Evolutionary conservation across 2,329 filamentous ascomycete species (phyloP), one percentile per base, ranked within the genome.

Genomic region (Cordyceps fumosorosea): DNA sequence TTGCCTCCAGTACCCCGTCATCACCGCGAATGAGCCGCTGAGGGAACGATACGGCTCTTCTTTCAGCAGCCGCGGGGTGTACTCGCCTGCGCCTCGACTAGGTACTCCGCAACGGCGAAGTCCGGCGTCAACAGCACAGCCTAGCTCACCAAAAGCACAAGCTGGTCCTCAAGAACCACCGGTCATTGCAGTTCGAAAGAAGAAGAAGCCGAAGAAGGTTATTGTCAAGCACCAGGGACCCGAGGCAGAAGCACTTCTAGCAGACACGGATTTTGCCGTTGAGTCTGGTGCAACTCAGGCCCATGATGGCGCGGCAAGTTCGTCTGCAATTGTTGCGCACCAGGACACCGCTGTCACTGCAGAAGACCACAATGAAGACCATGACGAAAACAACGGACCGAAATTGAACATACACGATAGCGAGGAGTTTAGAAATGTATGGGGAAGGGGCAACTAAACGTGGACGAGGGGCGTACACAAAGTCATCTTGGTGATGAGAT

Each of bases 1-100:
- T 57, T n/a, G 20, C 63, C 29, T 20, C 16, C 56, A 95, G 90
- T 98, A 98, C 74, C 93, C 93, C 26, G 93, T 98, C 32, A 93
- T 98, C 67, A 93, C 93, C 40, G 93, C 82, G 50, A 84, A 80
- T 72, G 84, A 91, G 66, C 89, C 91, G 18, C 81, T 88, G 34
- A 82, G 86, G 62, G 88, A 93, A 63, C 82, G 88, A 65, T 89
- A 87, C 62, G 65, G 68, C 61, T 76, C 76, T 16, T 74, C 73
- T 12, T 67, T 70, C 26, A 70, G 67, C 34, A 70, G 68, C 52
- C 69, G 69, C 56, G 69, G 69, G 22, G 65, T 68, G 8, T 67
- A 69, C 20, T 71, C 72, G 22, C 67, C 70, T 29, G 68, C 67
- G 18, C 55, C 50, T 24, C 58, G 58, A 40, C 59, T 64, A 20